Evolutionary conservation across 2,329 filamentous ascomycete genomes (phyloP), one percentile per base, ranked within the genome.

Genomic region (Aspergillus felis): DNA sequence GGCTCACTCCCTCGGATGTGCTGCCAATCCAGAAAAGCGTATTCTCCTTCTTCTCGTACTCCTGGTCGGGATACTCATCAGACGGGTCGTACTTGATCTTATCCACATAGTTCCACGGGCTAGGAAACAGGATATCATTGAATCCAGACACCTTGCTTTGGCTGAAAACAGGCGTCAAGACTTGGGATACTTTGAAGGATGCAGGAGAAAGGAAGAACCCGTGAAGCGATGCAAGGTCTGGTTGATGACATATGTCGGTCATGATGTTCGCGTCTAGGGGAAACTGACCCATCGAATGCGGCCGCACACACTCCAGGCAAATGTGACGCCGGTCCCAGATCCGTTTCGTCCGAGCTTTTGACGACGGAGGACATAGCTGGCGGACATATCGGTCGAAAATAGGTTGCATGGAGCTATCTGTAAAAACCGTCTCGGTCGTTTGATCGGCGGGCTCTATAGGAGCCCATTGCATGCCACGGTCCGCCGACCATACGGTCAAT

Each of bases 21-120:
- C 81, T 80, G n/a, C 88, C 89, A 52, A 89, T 85, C 90, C 90
- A 95, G 72, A 89, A 89, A 3, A 93, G 77, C 0, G 78, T 77
- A 59, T 87, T 82, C 48, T 82, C 78, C 65, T 92, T 91, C 50
- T 85, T 76, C 0, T 75, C 66, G 61, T 90, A 92, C 0, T 74
- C 69, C 5, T 69, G 70, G 62, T 87, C 84, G 0, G 81, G 82
- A 51, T 78, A 71, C 4, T 77, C 77, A 3, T 81, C 74, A 1
- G 81, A 79, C 27, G 83, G 81, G 0, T 75, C 67, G 52, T 84
- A 83, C 59, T 74, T 74, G 12, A 78, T 79, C 67, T 85, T 85
- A 58, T 84, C 81, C 58, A 84, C 72, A 61, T 86, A 87, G 64
- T 85, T 85, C 83, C 82, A 85, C 0, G 82, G 72, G 64, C 81